Percentiles rank a stretch among this genome's conserved stretches.
Conservation (phyloP, 768 basidiomycete genomes). For the Gyrodon lividus region DNA sequence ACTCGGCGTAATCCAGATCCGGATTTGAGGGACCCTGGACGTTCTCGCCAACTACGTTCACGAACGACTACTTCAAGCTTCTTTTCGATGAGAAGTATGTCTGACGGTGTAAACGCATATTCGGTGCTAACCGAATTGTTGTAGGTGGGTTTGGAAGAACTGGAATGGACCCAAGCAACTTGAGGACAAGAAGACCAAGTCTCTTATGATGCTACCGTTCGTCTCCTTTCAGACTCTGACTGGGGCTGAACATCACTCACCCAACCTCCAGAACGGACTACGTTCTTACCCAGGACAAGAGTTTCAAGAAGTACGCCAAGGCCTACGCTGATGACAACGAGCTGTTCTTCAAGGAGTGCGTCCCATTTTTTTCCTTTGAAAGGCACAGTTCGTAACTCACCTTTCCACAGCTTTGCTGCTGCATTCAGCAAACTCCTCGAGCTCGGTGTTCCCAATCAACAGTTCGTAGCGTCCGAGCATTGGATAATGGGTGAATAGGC, state of each 20-base stretch:
- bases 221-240: constrained; percentile 27
- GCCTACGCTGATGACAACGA: constrained; percentile 83
- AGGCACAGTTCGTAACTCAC: not conserved
- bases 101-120: not conserved
- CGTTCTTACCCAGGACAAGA: constrained; percentile 85
- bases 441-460: constrained; percentile 84
- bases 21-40: constrained; percentile 94
- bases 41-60: constrained; percentile 85
- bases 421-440: constrained; percentile 82
- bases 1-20: constrained; percentile 40
- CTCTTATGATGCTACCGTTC: constrained; percentile 95
- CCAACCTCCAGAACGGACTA: constrained; percentile 68
- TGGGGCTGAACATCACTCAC: not conserved
- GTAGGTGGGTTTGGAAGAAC: constrained; percentile 88
- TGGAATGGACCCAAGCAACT: constrained; percentile 94
- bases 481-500: constrained; percentile 56
- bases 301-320: constrained; percentile 86
- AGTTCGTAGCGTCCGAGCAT: constrained; percentile 70
- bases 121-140: constrained; percentile 1
- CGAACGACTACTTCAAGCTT: constrained; percentile 85
- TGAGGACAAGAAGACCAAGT: constrained; percentile 85
- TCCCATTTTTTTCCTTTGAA: constrained; percentile 6
- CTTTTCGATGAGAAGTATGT: constrained; percentile 80
- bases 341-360: constrained; percentile 93
- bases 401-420: constrained; percentile 66